Conservation (phyloP, 1,139 yeast species). For the Meyerozyma elateridarum region DNA sequence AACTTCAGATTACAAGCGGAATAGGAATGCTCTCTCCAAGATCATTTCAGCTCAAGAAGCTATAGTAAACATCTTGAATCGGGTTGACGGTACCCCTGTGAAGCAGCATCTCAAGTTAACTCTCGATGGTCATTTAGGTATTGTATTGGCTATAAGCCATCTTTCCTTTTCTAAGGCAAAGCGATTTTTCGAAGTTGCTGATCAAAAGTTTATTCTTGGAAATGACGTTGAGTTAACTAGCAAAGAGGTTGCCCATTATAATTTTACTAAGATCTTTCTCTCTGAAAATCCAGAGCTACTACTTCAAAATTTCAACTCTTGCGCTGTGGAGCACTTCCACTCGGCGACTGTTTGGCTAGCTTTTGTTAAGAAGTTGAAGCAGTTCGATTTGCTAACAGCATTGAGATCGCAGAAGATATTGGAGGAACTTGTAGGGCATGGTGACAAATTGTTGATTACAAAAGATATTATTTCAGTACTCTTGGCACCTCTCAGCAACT, state of each 20-base stretch:
- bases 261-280: constrained; percentile 23
- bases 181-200: constrained; percentile 26
- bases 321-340: constrained; percentile 19
- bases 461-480: constrained; percentile 28
- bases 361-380: constrained; percentile 29
- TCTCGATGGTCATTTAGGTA: constrained; percentile 37
- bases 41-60: constrained; percentile 29
- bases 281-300: constrained; percentile 31
- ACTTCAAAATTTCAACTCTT: constrained; percentile 26
- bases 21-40: constrained; percentile 6
- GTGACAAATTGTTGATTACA: constrained; percentile 22
- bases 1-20: too few species aligned
- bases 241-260: constrained; percentile 20
- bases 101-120: constrained; percentile 17
- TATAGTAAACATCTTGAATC: constrained; percentile 19
- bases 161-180: constrained; percentile 24
- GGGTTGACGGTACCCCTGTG: constrained; percentile 6
- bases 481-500: constrained; percentile 22
- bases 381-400: constrained; percentile 30
- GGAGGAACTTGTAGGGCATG: constrained; percentile 20
- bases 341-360: constrained; percentile 34
- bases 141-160: constrained; percentile 27
- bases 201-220: constrained; percentile 18
- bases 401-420: constrained; percentile 25
- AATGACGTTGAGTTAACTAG: constrained; percentile 10